Base-by-base conservation (phyloP, 2,329 filamentous ascomycete species). In the Pseudocercospora cruenta region DNA sequence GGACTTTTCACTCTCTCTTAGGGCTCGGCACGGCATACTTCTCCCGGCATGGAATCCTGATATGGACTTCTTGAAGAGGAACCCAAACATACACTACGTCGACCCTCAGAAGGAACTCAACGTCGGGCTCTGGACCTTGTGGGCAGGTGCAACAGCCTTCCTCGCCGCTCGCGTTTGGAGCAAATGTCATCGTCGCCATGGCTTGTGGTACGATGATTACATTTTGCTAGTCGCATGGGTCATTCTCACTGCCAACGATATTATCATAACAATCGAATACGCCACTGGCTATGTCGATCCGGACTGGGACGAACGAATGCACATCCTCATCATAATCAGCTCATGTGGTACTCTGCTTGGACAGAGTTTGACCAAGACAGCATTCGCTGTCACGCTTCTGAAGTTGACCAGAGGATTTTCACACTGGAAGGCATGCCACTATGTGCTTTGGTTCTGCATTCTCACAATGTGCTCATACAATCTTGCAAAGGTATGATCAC, bases 241-340 rank as follows among this genome's bases (percentile, higher is more conserved):
- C 7, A 71, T 84, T 3, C 76, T 84, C 3, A 73, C 82, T n/a
- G 72, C 74, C 43, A 84, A 82, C 72, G 79, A 85, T 66, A 79
- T 73, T 57, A 70, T 85, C 16, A 85, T 85, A 62, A 72, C 81
- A 1, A 68, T 80, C 57, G 76, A 85, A 65, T 85, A 82, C 63
- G 82, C 80, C 6, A 84, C 80, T 7, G 83, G 83, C 59, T 85
- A 85, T 67, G 79, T 83, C 4, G 72, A 76, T 0, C 72, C 81
- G n/a, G 71, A 75, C 19, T 86, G 84, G 84, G 80, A 82, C 65
- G 82, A 84, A 67, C 80, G 79, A 62, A 85, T 85, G 83, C 82
- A 83, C 70, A 84, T 85, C 68, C 76, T 86, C 63, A 84, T 85
- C 77, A 83, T 82, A 69, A 73, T 79, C 24, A 75, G 75, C 36